A percentile compares a stretch with the other conserved stretches of the same genome.
These are phyloP conservation scores for Rutstroemia sp. DNA, from an alignment of 2,329 filamentous ascomycete species.

Conservation along the genomic window DNA sequence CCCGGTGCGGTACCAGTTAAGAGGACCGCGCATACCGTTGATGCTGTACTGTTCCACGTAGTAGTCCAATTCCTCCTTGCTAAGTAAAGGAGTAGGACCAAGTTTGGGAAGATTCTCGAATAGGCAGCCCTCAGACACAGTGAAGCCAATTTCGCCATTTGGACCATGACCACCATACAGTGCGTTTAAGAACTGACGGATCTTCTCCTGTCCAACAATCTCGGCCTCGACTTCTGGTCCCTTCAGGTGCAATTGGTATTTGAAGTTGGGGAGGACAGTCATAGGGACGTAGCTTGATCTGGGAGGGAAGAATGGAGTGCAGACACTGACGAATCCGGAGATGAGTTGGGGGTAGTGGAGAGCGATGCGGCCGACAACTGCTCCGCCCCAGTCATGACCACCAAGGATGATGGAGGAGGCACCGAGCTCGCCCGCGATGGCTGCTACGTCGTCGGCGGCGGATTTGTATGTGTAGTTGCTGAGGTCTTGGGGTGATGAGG, in stretches of 20 bases:
- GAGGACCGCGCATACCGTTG: constrained; percentile 68
- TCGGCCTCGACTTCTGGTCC: constrained; percentile 56
- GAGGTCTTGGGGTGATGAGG: constrained; percentile 57
- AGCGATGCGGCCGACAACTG: constrained; percentile 65
- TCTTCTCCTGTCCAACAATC: constrained; percentile 49
- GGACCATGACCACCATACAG: constrained; percentile 61
- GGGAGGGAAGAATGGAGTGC: constrained; percentile 65
- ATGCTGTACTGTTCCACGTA: constrained; percentile 67
- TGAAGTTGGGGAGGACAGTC: constrained; percentile 57
- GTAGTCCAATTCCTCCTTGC: constrained; percentile 64
- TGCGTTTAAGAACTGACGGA: constrained; percentile 63
- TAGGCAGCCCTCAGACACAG: constrained; percentile 51
- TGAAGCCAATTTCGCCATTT: constrained; percentile 50
- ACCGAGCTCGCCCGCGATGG: constrained; percentile 49
- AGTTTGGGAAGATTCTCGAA: constrained; percentile 56
- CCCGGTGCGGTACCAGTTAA: constrained; percentile 82
- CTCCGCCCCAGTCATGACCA: constrained; percentile 85
- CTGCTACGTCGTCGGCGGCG: constrained; percentile 66
- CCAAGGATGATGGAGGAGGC: constrained; percentile 64
- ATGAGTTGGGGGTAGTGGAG: constrained; percentile 68
- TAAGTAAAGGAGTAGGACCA: constrained; percentile 50
- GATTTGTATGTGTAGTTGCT: constrained; percentile 64
- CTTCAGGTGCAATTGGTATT: constrained; percentile 76
- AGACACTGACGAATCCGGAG: constrained; percentile 69
- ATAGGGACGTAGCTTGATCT: constrained; percentile 44